Conservation (phyloP, 2,329 filamentous ascomycete species). For the Rugonectria rugulosa region DNA sequence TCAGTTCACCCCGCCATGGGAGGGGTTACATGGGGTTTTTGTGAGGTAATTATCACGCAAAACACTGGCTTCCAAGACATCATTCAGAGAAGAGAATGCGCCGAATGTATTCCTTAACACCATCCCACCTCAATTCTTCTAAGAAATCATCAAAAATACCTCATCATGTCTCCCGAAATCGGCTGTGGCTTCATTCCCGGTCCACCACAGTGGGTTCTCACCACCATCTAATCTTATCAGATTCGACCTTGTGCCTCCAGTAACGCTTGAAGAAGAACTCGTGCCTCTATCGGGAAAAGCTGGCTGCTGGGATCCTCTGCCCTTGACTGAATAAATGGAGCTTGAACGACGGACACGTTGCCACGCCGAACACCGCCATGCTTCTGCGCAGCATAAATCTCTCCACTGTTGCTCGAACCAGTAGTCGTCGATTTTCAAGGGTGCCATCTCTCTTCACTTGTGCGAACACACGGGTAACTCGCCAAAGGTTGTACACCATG, state of each 20-base stretch:
- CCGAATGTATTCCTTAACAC: no score
- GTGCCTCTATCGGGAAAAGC: not conserved
- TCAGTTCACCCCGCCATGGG: no score
- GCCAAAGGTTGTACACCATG: conserved; percentile 9
- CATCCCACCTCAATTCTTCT: not conserved
- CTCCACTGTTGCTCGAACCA: not conserved
- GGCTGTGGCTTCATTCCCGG: not conserved
- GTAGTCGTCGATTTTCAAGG: not conserved
- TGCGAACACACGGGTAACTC: not conserved
- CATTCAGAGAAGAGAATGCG: no score
- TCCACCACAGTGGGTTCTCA: conserved; percentile 4
- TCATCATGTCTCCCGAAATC: not conserved
- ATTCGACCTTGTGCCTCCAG: not conserved
- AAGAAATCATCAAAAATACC: not conserved
- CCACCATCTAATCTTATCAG: conserved; percentile 21
- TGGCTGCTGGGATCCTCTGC: not conserved
- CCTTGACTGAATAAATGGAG: not conserved
- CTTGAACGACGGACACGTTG: not conserved
- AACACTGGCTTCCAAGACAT: not conserved
- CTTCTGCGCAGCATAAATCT: conserved; percentile 1
- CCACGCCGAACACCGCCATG: not conserved
- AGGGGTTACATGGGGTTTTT: no score
- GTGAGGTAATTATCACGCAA: no score
- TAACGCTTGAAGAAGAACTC: not conserved
- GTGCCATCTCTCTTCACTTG: not conserved